phyloP scores from a whole-genome alignment of 2,329 filamentous ascomycete species.

The Xylaria sp. region DNA sequence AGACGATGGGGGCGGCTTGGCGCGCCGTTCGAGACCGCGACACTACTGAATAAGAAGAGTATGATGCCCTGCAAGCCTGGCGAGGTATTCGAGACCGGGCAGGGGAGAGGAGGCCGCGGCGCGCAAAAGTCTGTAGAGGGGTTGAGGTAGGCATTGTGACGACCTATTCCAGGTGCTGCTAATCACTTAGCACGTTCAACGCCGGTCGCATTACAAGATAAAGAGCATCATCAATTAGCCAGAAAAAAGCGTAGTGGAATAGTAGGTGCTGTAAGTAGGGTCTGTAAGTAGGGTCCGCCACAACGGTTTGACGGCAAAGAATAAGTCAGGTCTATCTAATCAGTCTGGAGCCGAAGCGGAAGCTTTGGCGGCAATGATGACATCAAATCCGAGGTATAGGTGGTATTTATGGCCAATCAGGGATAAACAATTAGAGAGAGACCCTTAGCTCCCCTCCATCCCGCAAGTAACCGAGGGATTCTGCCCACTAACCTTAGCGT shows the following conservation, averaged over 20 bases:
- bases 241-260: background rate
- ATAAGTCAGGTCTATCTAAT: background rate
- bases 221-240: background rate
- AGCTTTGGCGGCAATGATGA: constrained; percentile 36
- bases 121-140: constrained; percentile 44
- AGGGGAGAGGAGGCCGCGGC: constrained; percentile 42
- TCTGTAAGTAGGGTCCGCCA: too few relatives aligned
- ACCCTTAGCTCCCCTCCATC: constrained; percentile 13
- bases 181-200: background rate
- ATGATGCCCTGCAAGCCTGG: constrained; percentile 38
- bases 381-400: constrained; percentile 32
- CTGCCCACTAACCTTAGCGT: constrained; percentile 5
- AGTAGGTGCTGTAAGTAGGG: background rate
- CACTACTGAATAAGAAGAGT: constrained; percentile 37
- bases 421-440: constrained; percentile 28
- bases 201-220: constrained; percentile 9
- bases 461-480: too few relatives aligned
- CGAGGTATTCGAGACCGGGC: constrained; percentile 37
- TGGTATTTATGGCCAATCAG: constrained; percentile 32
- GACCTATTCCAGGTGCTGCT: background rate
- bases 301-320: constrained; percentile 1
- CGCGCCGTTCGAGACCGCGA: constrained; percentile 34
- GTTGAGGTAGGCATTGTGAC: constrained; percentile 45
- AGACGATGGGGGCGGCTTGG: constrained; percentile 28
- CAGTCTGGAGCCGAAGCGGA: background rate